phyloP scores from a whole-genome alignment of 768 basidiomycete species.

The Leccinum subtestaceum region DNA sequence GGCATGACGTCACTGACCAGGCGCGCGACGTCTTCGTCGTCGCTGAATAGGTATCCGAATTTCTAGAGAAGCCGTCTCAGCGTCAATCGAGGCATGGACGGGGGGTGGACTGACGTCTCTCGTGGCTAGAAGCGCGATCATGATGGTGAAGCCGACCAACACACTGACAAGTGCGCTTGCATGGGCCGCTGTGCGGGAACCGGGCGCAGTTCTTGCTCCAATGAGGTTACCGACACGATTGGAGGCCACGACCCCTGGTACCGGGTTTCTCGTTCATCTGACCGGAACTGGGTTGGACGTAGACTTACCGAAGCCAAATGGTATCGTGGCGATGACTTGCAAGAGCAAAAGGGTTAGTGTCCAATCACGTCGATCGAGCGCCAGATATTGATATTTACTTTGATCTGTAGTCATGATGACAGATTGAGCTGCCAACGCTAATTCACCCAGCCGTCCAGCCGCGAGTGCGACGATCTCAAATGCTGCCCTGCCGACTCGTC shows the following conservation, averaged over 20 bases:
- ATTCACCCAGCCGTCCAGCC: conserved; percentile 65
- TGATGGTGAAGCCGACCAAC: conserved; percentile 53
- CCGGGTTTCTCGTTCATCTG: not conserved
- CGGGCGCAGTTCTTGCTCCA: conserved; percentile 50
- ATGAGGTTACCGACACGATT: conserved; percentile 73
- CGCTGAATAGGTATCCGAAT: conserved; percentile 68
- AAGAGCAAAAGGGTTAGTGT: not conserved
- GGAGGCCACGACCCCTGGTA: conserved; percentile 62
- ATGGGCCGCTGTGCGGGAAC: conserved; percentile 59
- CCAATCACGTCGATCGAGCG: not conserved
- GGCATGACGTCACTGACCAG: conserved; percentile 53
- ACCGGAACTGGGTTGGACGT: not conserved
- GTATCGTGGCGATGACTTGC: conserved; percentile 67
- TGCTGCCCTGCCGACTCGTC: conserved; percentile 53
- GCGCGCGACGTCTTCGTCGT: conserved; percentile 51
- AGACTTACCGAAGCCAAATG: conserved; percentile 61
- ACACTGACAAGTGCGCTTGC: conserved; percentile 65
- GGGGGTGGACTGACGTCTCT: conserved; percentile 47
- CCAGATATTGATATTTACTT: conserved; percentile 37
- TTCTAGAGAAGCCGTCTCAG: conserved; percentile 31
- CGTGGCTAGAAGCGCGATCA: conserved; percentile 53
- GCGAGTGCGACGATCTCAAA: conserved; percentile 82
- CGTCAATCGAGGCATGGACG: not conserved
- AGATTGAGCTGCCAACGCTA: conserved; percentile 70
- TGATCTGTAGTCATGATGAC: conserved; percentile 82